Evolutionary conservation across 1,284 basidiomycete genomes (phyloP), one percentile per base, ranked within the genome.

Genomic region (Tilletia caries): DNA sequence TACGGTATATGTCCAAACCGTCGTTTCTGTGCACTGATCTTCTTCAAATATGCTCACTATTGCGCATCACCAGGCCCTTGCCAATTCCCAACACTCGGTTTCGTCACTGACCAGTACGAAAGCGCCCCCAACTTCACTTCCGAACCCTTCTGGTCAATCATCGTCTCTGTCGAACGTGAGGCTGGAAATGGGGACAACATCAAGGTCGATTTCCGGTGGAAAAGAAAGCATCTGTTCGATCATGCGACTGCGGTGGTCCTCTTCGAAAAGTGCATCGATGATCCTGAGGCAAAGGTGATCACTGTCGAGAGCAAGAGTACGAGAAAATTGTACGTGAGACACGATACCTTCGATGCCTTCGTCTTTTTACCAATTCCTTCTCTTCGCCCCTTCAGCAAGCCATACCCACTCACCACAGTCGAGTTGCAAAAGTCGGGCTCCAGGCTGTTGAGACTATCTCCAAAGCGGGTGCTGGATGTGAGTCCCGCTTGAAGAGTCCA

Each of bases 41-140:
- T 27, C 44, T 23, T 37, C n/a, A 23, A 13, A 32, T 54, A 18
- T 12, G 25, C 29, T 67, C n/a, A 50, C 41, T 3, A 60, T 25
- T 29, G 54, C 41, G 1, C 23, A 12, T 65, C 15, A 88, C 87
- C 76, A 95, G 94, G 94, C 2, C 93, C 96, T 0, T 99, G 95
- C 82, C 95, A 99, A 83, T 98, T 98, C 80, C 95, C 95, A 0
- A 97, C 95, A 0, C 89, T 98, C 2, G 96, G 96, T 1, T 99
- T 98, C 79, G 95, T 98, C 15, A 96, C 98, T 27, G 91, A 94
- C 68, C 90, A 93, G 70, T 98, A 93, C 85, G 91, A 92, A 68
- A 90, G 91, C 74, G 92, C 95, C n/a, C 89, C 92, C 76, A 86
- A 89, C n/a, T 99, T 98, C 81, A 88, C 89, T 0, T 89, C 95